These are phyloP conservation scores for Lachancea waltii DNA, from an alignment of 805 yeast genomes.

Conservation along the genomic window DNA sequence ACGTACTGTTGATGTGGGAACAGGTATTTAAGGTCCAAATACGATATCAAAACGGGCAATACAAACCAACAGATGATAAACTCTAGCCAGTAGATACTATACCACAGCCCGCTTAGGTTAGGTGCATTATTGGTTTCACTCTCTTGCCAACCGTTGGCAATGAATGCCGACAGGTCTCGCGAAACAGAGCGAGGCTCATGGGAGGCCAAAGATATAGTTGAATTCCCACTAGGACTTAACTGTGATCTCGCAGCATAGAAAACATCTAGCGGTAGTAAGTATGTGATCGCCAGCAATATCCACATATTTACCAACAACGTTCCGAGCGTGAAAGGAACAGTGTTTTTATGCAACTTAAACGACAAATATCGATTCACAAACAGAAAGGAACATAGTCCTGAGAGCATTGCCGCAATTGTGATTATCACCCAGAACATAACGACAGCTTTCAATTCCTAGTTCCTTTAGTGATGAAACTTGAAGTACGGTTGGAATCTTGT, in stretches of 20 bases:
- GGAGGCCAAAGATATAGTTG: too few relatives aligned
- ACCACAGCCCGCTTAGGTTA: slow-evolving; percentile 21
- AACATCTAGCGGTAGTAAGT: slow-evolving; percentile 28
- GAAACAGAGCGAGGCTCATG: too few relatives aligned
- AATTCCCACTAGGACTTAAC: too few relatives aligned
- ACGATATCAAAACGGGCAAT: slow-evolving; percentile 30
- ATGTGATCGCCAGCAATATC: slow-evolving; percentile 24
- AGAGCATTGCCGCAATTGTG: slow-evolving; percentile 2
- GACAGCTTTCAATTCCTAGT: background rate
- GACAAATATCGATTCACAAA: slow-evolving; percentile 26
- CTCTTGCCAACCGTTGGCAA: too few relatives aligned
- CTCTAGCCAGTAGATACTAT: slow-evolving; percentile 27
- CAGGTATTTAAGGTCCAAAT: slow-evolving; percentile 23
- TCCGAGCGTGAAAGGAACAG: slow-evolving; percentile 19
- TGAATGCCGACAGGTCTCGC: too few relatives aligned
- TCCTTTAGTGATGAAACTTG: too few relatives aligned
- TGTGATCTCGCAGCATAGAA: slow-evolving; percentile 13
- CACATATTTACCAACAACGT: slow-evolving; percentile 23
- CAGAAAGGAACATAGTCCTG: slow-evolving; percentile 13
- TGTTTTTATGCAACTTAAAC: slow-evolving; percentile 25
- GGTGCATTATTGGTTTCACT: background rate
- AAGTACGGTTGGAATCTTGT: too few relatives aligned
- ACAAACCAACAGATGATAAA: slow-evolving; percentile 29
- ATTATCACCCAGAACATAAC: slow-evolving; percentile 7
- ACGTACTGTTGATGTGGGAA: slow-evolving; percentile 11